Conservation (phyloP, 2,329 filamentous ascomycete species). For the Didymella arachidicola region DNA sequence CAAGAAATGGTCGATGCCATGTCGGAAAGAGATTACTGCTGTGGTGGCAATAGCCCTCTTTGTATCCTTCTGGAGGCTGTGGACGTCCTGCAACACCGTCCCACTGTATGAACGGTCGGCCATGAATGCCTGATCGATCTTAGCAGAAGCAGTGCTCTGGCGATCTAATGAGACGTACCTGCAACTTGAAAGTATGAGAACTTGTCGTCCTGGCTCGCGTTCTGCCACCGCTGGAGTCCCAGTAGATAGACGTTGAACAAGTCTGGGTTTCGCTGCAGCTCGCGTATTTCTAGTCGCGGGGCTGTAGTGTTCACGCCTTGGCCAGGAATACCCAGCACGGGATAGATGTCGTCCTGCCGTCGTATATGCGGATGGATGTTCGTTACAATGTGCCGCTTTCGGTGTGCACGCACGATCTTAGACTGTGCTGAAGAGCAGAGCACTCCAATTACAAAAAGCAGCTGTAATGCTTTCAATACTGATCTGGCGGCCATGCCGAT, state of each 20-base stretch:
- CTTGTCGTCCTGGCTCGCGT: slow-evolving; percentile 66
- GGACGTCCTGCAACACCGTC: slow-evolving; percentile 57
- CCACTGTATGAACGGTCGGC: slow-evolving; percentile 70
- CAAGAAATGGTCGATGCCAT: slow-evolving; percentile 83
- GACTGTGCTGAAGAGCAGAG: slow-evolving; percentile 3
- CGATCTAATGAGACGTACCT: slow-evolving; percentile 58
- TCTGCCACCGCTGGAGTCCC: slow-evolving; percentile 74
- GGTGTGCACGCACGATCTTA: slow-evolving; percentile 10
- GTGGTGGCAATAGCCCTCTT: slow-evolving; percentile 78
- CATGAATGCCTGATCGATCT: slow-evolving; percentile 72
- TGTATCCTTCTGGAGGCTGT: slow-evolving; percentile 53
- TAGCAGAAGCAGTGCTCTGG: slow-evolving; percentile 1
- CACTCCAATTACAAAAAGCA: slow-evolving; percentile 9
- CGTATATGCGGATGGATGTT: slow-evolving; percentile 2
- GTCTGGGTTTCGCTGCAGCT: slow-evolving; percentile 67
- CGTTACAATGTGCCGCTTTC: slow-evolving; percentile 4
- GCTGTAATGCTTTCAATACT: slow-evolving; percentile 1
- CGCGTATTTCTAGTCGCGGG: slow-evolving; percentile 70
- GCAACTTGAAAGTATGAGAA: slow-evolving; percentile 80
- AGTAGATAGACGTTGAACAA: slow-evolving; percentile 79
- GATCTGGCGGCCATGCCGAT: slow-evolving; percentile 2
- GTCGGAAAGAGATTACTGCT: slow-evolving; percentile 77
- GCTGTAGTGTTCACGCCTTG: slow-evolving; percentile 36
- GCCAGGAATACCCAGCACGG: slow-evolving; percentile 33
- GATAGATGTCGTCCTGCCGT: slow-evolving; percentile 21